Evolutionary conservation across 768 basidiomycete species (phyloP).

Genomic region (Tulasnella sp.): DNA sequence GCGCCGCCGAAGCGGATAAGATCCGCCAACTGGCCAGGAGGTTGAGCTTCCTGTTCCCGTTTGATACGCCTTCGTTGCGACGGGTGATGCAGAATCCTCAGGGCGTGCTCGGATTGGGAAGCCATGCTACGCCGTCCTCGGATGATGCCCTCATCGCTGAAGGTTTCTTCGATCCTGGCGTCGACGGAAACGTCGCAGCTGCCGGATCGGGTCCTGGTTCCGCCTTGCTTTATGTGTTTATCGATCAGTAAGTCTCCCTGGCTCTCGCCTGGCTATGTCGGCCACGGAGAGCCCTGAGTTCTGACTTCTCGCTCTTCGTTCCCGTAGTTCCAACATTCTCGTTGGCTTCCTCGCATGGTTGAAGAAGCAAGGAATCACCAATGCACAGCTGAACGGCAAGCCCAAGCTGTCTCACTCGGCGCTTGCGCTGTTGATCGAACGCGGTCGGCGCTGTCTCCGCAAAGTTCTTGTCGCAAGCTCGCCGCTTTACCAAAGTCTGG

Average conservation of each 20-base stretch:
- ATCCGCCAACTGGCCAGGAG: constrained; percentile 11
- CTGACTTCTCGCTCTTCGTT: not conserved
- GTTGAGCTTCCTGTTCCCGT: constrained; percentile 16
- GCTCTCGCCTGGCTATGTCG: not conserved
- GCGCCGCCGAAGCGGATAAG: not conserved
- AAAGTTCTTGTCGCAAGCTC: constrained; percentile 74
- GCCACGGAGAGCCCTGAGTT: not conserved
- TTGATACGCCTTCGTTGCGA: constrained; percentile 5
- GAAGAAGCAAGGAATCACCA: constrained; percentile 38
- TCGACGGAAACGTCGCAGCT: not conserved
- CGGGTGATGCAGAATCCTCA: constrained; percentile 11
- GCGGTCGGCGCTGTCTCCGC: constrained; percentile 66
- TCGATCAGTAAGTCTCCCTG: constrained; percentile 38
- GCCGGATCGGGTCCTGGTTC: not conserved
- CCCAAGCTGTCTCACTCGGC: constrained; percentile 64
- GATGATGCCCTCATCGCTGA: constrained; percentile 15
- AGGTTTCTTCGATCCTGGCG: constrained; percentile 20
- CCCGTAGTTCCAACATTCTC: constrained; percentile 71
- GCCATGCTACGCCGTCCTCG: constrained; percentile 3
- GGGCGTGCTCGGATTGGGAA: not conserved
- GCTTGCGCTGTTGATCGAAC: constrained; percentile 68
- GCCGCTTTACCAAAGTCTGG: constrained; percentile 59
- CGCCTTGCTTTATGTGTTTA: constrained; percentile 34
- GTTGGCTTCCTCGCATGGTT: constrained; percentile 70
- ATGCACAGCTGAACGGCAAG: constrained; percentile 29